Base-by-base conservation (phyloP, 2,329 filamentous ascomycete genomes). In the Fusarium sp. region DNA sequence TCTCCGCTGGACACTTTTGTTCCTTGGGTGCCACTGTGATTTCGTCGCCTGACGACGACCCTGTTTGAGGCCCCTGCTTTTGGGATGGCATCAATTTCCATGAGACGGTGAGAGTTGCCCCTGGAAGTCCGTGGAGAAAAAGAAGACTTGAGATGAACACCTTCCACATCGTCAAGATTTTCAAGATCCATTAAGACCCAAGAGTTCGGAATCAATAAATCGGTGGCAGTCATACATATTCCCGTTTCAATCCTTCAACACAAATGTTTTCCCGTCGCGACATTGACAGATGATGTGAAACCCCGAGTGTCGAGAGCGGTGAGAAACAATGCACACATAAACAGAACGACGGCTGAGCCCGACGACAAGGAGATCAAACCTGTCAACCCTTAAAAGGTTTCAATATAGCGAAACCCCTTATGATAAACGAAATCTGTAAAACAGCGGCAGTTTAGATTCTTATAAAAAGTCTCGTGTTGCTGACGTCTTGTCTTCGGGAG, bases 1-100 rank as follows among this genome's bases (percentile, higher is more conserved):
- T 75, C 68, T 75, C 71, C 73, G 72, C 31, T 73, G 71, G 68
- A 50, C 61, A 68, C 59, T 31, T 24, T 48, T 6, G 18, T 9
- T 20, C 22, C 50, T 24, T 18, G 22, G 43, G 20, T 50, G 39
- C 41, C 48, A 59, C 43, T 56, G 22, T 35, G 39, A 57, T 64
- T 45, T 61, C 52, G 35, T 58, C 31, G 31, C 39, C 66, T 58
- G 62, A 66, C 48, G 41, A 41, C 54, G 37, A 45, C 29, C 24
- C 18, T 61, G 67, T 73, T 66, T 71, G 68, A 73, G 45, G 56
- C 54, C 65, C 68, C 56, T 71, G 70, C 50, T 13, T 52, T 24
- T 29, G 5, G 57, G 43, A 64, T 63, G 33, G 29, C 43, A 35
- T 57, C 35, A 48, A 67, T 66, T 61, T 66, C 64, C 22, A 31